Conservation (phyloP, 768 basidiomycete species). For the Pholiota microspora region DNA sequence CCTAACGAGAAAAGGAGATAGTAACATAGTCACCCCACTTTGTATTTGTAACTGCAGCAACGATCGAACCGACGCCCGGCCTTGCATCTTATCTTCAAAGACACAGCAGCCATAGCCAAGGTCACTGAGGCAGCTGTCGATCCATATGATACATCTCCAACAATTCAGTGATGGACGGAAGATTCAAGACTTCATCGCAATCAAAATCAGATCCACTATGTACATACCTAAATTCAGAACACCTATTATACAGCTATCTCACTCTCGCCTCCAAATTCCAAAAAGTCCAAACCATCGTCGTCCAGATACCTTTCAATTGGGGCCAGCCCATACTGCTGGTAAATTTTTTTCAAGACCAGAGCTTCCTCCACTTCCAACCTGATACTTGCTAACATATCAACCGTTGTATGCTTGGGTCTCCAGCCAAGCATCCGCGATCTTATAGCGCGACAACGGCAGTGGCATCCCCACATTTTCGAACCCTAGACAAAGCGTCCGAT, state of each 20-base stretch:
- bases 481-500: conserved; percentile 21
- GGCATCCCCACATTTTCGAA: conserved; percentile 32
- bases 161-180: too few relatives aligned
- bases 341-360: background rate
- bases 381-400: conserved; percentile 41
- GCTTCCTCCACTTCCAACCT: conserved; percentile 26
- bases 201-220: background rate
- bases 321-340: background rate
- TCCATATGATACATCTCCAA: too few relatives aligned
- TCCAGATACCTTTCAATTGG: background rate
- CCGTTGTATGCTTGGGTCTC: conserved; percentile 38
- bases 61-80: too few relatives aligned
- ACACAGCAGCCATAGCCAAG: too few relatives aligned
- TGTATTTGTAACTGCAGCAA: too few relatives aligned
- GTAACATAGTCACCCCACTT: too few relatives aligned
- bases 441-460: conserved; percentile 37
- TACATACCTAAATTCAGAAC: too few relatives aligned
- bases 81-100: too few relatives aligned
- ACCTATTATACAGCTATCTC: background rate
- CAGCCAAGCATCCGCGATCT: conserved; percentile 41
- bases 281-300: background rate
- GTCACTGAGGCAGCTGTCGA: too few relatives aligned
- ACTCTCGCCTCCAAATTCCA: background rate
- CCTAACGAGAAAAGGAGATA: too few relatives aligned
- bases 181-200: background rate